Conservation (phyloP, 768 basidiomycete genomes). For the Russula sp. region DNA sequence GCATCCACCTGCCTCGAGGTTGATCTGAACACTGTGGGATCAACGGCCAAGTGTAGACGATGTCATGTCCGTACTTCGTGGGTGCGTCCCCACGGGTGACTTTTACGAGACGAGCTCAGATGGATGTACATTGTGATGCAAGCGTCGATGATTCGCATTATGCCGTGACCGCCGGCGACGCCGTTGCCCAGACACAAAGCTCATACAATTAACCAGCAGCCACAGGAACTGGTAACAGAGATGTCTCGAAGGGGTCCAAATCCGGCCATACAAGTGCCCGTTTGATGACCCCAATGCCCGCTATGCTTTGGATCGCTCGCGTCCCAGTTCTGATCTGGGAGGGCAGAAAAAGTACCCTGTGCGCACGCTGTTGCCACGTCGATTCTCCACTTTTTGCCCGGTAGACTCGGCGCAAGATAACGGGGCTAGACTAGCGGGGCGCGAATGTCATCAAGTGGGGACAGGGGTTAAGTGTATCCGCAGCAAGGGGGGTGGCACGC, state of each 20-base stretch:
- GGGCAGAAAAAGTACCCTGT: not conserved
- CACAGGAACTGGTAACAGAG: not conserved
- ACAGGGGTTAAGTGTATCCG: slow-evolving; percentile 2
- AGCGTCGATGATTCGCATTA: not conserved
- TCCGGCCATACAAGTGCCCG: not conserved
- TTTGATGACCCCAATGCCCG: not conserved
- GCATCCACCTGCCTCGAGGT: too few species aligned
- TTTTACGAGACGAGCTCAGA: slow-evolving; percentile 1
- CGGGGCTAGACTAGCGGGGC: not conserved
- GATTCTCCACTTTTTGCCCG: slow-evolving; percentile 11
- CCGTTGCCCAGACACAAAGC: not conserved
- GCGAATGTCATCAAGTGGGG: not conserved
- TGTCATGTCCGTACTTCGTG: not conserved
- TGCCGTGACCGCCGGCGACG: not conserved
- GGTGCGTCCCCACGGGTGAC: not conserved
- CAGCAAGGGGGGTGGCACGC: not conserved
- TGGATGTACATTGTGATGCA: not conserved
- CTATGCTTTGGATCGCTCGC: slow-evolving; percentile 2
- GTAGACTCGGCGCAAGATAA: not conserved
- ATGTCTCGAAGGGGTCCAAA: not conserved
- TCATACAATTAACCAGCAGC: not conserved
- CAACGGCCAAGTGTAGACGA: too few species aligned
- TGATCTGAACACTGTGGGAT: too few species aligned
- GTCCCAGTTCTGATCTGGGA: slow-evolving; percentile 2
- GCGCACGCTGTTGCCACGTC: slow-evolving; percentile 4